Percentiles rank a stretch among this genome's conserved stretches.
Evolutionary conservation across 2,329 filamentous ascomycete species (phyloP).

Genomic region (Colletotrichum chlorophyti): DNA sequence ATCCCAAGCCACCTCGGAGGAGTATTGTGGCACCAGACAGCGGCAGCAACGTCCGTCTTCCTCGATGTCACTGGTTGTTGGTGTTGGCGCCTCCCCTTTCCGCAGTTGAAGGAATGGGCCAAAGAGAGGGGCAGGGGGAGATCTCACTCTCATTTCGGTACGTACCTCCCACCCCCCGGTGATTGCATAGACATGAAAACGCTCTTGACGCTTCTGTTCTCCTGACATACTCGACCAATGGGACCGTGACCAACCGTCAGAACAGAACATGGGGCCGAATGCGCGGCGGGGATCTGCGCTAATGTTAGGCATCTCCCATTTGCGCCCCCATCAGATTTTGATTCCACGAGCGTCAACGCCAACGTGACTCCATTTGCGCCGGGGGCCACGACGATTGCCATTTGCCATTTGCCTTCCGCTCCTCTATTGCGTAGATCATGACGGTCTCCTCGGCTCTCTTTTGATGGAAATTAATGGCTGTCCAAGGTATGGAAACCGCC

Average conservation of each 20-base stretch:
- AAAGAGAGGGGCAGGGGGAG: conserved; percentile 1
- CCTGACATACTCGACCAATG: conserved; percentile 2
- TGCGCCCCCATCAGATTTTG: too few relatives aligned
- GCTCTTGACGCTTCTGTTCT: not conserved
- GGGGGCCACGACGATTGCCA: not conserved
- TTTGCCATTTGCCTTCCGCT: not conserved
- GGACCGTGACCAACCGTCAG: conserved; percentile 1
- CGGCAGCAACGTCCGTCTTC: too few relatives aligned
- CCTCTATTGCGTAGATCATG: conserved; percentile 5
- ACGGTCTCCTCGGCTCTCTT: not conserved
- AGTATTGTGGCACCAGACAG: too few relatives aligned
- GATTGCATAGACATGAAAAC: not conserved
- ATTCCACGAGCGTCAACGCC: too few relatives aligned
- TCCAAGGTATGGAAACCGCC: not conserved
- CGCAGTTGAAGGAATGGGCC: not conserved
- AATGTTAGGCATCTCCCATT: conserved; percentile 17
- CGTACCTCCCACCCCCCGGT: not conserved
- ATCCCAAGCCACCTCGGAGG: too few relatives aligned
- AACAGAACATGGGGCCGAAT: conserved; percentile 4
- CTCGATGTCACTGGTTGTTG: not conserved
- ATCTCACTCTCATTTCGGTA: conserved; percentile 4
- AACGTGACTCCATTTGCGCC: conserved; percentile 15
- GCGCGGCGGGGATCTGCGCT: conserved; percentile 26
- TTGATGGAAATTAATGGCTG: conserved; percentile 5
- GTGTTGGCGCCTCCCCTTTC: not conserved